Evolutionary conservation across 2,329 filamentous ascomycete species (phyloP).

Genomic region (Pseudocercospora crystallina): DNA sequence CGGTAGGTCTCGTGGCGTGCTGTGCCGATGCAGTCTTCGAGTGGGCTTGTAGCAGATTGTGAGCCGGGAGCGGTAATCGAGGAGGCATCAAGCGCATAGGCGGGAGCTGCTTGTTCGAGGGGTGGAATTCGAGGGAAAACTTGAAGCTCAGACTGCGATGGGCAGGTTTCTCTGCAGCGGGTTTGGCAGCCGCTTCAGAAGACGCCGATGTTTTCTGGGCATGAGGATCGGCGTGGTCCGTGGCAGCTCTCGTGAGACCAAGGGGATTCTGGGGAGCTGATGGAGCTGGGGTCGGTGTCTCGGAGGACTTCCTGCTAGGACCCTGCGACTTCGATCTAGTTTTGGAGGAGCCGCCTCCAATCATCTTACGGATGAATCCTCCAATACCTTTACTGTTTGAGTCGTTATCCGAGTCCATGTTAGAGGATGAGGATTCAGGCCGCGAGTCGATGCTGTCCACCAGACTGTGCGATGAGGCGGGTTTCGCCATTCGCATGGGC

Average conservation of each 20-base stretch:
- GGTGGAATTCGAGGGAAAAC: constrained; percentile 69
- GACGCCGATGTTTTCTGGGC: background rate
- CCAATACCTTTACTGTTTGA: constrained; percentile 31
- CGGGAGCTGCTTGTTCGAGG: constrained; percentile 55
- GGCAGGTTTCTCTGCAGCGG: constrained; percentile 31
- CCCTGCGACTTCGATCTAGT: constrained; percentile 26
- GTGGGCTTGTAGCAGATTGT: constrained; percentile 57
- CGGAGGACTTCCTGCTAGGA: constrained; percentile 13
- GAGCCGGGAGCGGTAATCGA: constrained; percentile 68
- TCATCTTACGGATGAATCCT: constrained; percentile 37
- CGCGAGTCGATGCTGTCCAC: constrained; percentile 29
- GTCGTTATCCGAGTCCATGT: constrained; percentile 28
- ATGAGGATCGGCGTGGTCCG: constrained; percentile 11
- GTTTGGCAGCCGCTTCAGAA: constrained; percentile 1
- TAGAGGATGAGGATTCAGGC: constrained; percentile 30
- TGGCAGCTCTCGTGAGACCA: constrained; percentile 14
- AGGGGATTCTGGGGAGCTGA: constrained; percentile 5
- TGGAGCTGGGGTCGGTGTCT: constrained; percentile 4
- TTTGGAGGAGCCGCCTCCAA: constrained; percentile 29
- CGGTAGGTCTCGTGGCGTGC: constrained; percentile 15
- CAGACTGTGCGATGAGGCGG: constrained; percentile 31
- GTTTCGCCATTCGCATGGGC: constrained; percentile 30
- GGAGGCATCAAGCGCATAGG: constrained; percentile 66
- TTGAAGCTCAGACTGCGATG: constrained; percentile 67
- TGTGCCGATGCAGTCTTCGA: constrained; percentile 10